Evolutionary conservation across 1,284 basidiomycete species (phyloP).

Genomic region (Ustilago cynodontis): DNA sequence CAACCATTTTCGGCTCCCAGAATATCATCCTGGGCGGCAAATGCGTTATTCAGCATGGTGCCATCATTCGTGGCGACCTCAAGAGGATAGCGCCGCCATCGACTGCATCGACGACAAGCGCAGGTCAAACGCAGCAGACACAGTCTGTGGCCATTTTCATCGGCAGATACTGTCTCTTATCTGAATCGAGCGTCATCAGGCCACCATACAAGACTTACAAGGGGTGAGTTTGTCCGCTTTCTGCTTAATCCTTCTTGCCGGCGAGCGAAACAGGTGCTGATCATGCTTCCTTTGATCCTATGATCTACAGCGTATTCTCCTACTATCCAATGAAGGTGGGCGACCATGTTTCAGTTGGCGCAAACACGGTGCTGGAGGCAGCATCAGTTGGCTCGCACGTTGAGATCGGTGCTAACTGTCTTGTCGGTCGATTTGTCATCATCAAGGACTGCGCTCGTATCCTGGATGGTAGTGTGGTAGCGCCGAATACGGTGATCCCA

Average conservation of each 20-base stretch:
- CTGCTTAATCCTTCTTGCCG: background rate
- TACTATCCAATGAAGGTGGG: conserved; percentile 98
- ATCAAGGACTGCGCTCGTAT: conserved; percentile 95
- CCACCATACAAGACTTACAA: conserved; percentile 74
- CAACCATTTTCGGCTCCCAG: conserved; percentile 91
- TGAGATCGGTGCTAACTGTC: conserved; percentile 92
- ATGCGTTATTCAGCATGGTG: conserved; percentile 89
- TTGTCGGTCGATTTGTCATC: conserved; percentile 95
- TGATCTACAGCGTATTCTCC: conserved; percentile 78
- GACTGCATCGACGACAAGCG: conserved; percentile 75
- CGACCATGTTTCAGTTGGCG: conserved; percentile 92
- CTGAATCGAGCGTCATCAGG: conserved; percentile 86
- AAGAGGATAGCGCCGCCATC: conserved; percentile 76
- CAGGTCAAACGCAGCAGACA: conserved; percentile 16
- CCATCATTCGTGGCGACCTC: conserved; percentile 89
- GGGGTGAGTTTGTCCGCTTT: conserved; percentile 74
- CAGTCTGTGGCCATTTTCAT: conserved; percentile 85
- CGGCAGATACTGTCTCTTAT: conserved; percentile 91
- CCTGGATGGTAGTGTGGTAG: conserved; percentile 87
- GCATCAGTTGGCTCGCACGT: conserved; percentile 94
- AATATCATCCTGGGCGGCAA: conserved; percentile 98
- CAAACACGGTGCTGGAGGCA: conserved; percentile 88
- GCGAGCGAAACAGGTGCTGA: background rate
- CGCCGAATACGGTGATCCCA: conserved; percentile 92
- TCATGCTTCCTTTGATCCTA: background rate